Conservation (phyloP, 2,329 filamentous ascomycete species). For the Colletotrichum siamense region DNA sequence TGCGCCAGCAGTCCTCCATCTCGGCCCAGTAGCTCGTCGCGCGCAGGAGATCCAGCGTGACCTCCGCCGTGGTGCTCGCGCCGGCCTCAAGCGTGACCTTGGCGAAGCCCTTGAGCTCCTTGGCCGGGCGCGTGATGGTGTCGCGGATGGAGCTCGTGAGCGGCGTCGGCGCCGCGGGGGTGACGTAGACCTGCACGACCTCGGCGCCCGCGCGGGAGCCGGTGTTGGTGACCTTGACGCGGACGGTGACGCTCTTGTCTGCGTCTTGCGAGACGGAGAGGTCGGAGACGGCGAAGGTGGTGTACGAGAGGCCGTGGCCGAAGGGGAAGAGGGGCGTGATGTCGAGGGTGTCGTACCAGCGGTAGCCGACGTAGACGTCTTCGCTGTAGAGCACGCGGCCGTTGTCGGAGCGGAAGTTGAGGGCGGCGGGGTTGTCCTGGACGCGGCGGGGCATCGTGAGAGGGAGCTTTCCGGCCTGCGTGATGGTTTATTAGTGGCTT, state of each 20-base stretch:
- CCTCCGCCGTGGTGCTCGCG: conserved; percentile 33
- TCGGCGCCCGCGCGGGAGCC: conserved; percentile 29
- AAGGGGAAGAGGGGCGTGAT: conserved; percentile 67
- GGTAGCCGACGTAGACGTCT: conserved; percentile 75
- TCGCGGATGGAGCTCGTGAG: conserved; percentile 22
- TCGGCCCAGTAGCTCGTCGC: conserved; percentile 48
- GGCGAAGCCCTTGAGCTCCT: conserved; percentile 49
- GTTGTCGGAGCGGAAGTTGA: conserved; percentile 70
- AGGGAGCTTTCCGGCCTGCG: conserved; percentile 73
- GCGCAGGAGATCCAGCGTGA: conserved; percentile 35
- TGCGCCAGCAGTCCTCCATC: conserved; percentile 41
- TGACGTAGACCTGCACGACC: conserved; percentile 36
- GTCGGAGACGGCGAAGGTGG: conserved; percentile 61
- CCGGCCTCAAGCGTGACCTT: conserved; percentile 44
- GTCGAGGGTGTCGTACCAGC: conserved; percentile 64
- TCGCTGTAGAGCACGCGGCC: conserved; percentile 73
- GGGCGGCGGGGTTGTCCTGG: conserved; percentile 72
- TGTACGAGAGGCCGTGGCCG: conserved; percentile 73
- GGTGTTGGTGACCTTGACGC: conserved; percentile 52
- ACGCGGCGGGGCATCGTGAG: conserved; percentile 69
- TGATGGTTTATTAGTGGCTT: conserved; percentile 24
- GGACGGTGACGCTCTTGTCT: background rate
- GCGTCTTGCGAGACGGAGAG: conserved; percentile 43
- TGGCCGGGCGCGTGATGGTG: conserved; percentile 38
- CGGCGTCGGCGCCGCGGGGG: conserved; percentile 26